Evolutionary conservation across 2,329 filamentous ascomycete species (phyloP).

Genomic region (Sclerotinia subarctica): DNA sequence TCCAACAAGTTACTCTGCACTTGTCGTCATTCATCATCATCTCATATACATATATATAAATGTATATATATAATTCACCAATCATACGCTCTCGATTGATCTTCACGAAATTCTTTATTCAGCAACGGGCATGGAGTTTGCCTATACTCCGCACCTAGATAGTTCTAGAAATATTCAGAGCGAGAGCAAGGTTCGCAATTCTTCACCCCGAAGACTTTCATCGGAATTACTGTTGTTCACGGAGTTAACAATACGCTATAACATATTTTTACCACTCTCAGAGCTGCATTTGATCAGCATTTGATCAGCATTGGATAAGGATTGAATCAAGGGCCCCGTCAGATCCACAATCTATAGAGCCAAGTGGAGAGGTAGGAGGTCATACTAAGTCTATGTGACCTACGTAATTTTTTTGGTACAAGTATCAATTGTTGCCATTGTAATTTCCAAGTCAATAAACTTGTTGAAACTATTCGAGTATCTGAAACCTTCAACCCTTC

Average conservation of each 20-base stretch:
- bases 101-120: not conserved
- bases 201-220: not conserved
- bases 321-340: not conserved
- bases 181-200: not conserved
- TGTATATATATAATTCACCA: too few relatives aligned
- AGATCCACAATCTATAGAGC: not conserved
- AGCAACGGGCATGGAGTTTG: too few relatives aligned
- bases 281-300: too few relatives aligned
- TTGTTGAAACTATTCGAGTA: not conserved
- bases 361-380: conserved; percentile 8
- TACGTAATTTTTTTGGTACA: not conserved
- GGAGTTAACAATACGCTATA: not conserved
- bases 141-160: not conserved
- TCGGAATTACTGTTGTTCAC: not conserved
- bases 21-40: too few relatives aligned
- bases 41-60: too few relatives aligned
- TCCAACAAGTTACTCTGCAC: too few relatives aligned
- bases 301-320: not conserved
- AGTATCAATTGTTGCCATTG: not conserved
- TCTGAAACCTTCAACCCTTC: too few relatives aligned
- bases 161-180: not conserved
- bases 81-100: not conserved
- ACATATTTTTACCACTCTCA: not conserved
- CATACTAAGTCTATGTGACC: not conserved
- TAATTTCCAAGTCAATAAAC: not conserved